phyloP scores from a whole-genome alignment of 2,329 filamentous ascomycete species.

The Scleromitrula shiraiana region DNA sequence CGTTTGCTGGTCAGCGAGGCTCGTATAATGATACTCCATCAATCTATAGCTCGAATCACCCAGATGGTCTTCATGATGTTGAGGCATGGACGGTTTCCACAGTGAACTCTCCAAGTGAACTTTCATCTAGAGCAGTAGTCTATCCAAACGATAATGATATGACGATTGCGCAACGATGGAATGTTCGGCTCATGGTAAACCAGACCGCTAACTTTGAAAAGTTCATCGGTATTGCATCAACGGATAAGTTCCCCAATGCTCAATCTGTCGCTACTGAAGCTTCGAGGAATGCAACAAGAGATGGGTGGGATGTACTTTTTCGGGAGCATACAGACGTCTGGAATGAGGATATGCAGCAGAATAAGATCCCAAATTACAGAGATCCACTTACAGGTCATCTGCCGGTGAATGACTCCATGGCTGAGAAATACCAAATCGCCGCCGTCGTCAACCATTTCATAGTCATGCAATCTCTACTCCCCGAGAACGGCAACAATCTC shows the following conservation, averaged over 20 bases:
- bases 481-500: constrained; percentile 38
- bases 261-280: constrained; percentile 34
- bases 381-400: constrained; percentile 42
- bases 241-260: constrained; percentile 51
- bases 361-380: constrained; percentile 39
- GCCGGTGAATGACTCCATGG: constrained; percentile 25
- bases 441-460: constrained; percentile 41
- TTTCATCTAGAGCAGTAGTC: constrained; percentile 14
- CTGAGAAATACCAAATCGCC: constrained; percentile 35
- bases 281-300: constrained; percentile 32
- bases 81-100: constrained; percentile 49
- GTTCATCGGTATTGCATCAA: constrained; percentile 54
- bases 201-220: constrained; percentile 48
- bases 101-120: constrained; percentile 27
- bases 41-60: constrained; percentile 55
- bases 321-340: constrained; percentile 10
- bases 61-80: constrained; percentile 48
- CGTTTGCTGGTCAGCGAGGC: constrained; percentile 44
- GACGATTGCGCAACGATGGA: constrained; percentile 50
- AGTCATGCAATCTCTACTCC: constrained; percentile 39
- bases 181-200: constrained; percentile 41
- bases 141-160: constrained; percentile 44
- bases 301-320: constrained; percentile 10
- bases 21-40: constrained; percentile 37
- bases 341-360: constrained; percentile 27